Conservation (phyloP, 2,329 filamentous ascomycete species). For the Metarhizium sp. region DNA sequence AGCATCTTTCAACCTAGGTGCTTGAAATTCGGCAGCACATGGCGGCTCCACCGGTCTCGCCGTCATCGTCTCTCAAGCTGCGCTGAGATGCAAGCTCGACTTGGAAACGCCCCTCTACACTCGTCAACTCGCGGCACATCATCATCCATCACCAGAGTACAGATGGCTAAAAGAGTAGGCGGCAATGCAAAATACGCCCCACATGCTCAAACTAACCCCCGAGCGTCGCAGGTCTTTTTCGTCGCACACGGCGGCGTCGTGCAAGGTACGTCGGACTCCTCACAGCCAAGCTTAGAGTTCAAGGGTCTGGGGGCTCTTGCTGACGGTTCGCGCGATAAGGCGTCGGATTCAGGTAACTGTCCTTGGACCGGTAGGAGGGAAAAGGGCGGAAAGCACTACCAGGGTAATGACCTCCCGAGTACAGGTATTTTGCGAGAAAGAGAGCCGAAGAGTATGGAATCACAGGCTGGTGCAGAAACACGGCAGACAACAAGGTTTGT, state of each 20-base stretch:
- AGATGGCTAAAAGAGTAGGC: slow-evolving; percentile 26
- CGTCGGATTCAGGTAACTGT: slow-evolving; percentile 42
- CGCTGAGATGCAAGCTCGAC: no score
- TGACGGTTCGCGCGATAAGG: slow-evolving; percentile 29
- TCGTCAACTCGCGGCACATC: no score
- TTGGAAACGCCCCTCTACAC: no score
- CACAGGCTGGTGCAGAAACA: slow-evolving; percentile 56
- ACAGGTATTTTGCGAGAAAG: slow-evolving; percentile 45
- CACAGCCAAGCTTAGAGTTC: not conserved
- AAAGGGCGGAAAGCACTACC: not conserved
- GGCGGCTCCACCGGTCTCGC: no score
- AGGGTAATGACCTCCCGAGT: not conserved
- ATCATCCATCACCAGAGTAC: no score
- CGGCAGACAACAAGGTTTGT: slow-evolving; percentile 41
- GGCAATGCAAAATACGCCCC: not conserved
- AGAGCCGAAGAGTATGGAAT: slow-evolving; percentile 39
- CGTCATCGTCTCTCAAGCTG: no score
- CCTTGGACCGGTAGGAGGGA: not conserved
- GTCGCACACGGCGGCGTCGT: slow-evolving; percentile 55
- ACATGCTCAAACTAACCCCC: not conserved
- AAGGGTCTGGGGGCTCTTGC: not conserved
- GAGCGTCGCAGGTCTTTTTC: slow-evolving; percentile 43
- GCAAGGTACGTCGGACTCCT: slow-evolving; percentile 44
- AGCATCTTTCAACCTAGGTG: no score
- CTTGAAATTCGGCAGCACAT: no score